Percentiles rank a stretch among this genome's conserved stretches.
Conservation (phyloP, 225 moss, liverwort and hornwort species). For the Sphagnum tenellum region DNA sequence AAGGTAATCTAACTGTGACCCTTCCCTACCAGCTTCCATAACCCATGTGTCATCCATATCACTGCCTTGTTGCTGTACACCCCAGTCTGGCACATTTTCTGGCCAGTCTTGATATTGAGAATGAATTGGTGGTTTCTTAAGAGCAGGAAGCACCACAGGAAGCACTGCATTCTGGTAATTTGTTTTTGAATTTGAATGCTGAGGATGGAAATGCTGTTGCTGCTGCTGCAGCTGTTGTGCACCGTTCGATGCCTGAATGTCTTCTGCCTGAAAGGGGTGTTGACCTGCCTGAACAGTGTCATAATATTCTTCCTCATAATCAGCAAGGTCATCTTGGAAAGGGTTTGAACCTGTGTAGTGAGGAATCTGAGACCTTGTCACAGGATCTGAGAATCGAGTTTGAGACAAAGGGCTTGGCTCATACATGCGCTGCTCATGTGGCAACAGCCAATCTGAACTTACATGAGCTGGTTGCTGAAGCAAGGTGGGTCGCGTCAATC, state of each 20-base stretch:
- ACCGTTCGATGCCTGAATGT: conserved; percentile 12
- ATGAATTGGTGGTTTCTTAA: conserved; percentile 35
- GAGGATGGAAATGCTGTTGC: conserved; percentile 46
- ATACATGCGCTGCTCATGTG: conserved; percentile 57
- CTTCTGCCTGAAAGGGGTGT: conserved; percentile 23
- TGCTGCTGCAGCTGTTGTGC: not conserved
- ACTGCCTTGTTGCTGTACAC: conserved; percentile 22
- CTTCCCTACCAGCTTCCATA: conserved; percentile 31
- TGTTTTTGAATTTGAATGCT: conserved; percentile 33
- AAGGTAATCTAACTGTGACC: conserved; percentile 20
- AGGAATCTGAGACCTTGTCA: conserved; percentile 38
- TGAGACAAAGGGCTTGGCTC: conserved; percentile 31
- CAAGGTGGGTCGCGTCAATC: conserved; percentile 25
- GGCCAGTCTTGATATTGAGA: conserved; percentile 31
- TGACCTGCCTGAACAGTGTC: conserved; percentile 33
- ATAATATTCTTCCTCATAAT: conserved; percentile 40
- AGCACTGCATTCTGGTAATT: conserved; percentile 39
- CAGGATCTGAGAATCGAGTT: conserved; percentile 39
- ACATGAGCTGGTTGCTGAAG: conserved; percentile 31
- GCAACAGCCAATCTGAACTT: conserved; percentile 28
- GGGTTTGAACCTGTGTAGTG: conserved; percentile 71
- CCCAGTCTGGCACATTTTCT: conserved; percentile 51
- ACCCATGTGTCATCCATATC: conserved; percentile 44
- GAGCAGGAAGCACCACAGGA: conserved; percentile 18
- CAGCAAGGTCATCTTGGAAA: conserved; percentile 52